These are phyloP conservation scores for Lippia alba DNA, from an alignment of 305 asterid genomes.

Conservation along the genomic window DNA sequence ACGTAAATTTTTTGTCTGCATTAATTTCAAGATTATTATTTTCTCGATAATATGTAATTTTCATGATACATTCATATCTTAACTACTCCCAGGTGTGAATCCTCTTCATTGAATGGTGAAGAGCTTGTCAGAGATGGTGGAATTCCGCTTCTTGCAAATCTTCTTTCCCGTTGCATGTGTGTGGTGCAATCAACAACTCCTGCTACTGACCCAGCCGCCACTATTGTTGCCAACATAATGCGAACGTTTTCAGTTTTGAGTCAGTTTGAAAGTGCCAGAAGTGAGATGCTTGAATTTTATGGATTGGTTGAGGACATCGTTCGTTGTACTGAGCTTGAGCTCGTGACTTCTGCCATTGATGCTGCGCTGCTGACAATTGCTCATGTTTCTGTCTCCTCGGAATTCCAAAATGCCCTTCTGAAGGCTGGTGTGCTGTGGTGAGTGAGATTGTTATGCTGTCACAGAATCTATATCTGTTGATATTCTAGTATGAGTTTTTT, in stretches of 20 bases:
- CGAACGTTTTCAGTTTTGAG: slow-evolving; percentile 86
- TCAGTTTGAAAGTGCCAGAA: slow-evolving; percentile 92
- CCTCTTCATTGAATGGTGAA: slow-evolving; percentile 96
- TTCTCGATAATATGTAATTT: slow-evolving; percentile 5
- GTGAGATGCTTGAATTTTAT: slow-evolving; percentile 77
- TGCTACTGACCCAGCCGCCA: slow-evolving; percentile 79
- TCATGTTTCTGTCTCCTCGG: slow-evolving; percentile 78
- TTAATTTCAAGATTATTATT: slow-evolving; percentile 19
- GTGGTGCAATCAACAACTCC: slow-evolving; percentile 94
- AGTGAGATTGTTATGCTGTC: slow-evolving; percentile 35
- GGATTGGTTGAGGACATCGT: slow-evolving; percentile 94
- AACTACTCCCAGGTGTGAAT: slow-evolving; percentile 70
- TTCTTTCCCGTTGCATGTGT: slow-evolving; percentile 96
- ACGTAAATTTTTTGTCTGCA: slow-evolving; percentile 60
- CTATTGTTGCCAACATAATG: slow-evolving; percentile 86
- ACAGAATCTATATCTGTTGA: slow-evolving; percentile 14
- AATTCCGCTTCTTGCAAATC: slow-evolving; percentile 86
- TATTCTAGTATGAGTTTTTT: slow-evolving; percentile 13
- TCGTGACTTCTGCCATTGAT: slow-evolving; percentile 82
- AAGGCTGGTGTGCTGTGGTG: slow-evolving; percentile 96
- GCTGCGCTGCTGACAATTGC: slow-evolving; percentile 93
- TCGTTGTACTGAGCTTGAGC: slow-evolving; percentile 95
- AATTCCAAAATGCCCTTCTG: slow-evolving; percentile 80
- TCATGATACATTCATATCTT: slow-evolving; percentile 30
- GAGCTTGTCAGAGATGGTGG: slow-evolving; percentile 99